These are phyloP conservation scores for Pulveroboletus ravenelii DNA, from an alignment of 768 basidiomycete genomes.

Conservation along the genomic window DNA sequence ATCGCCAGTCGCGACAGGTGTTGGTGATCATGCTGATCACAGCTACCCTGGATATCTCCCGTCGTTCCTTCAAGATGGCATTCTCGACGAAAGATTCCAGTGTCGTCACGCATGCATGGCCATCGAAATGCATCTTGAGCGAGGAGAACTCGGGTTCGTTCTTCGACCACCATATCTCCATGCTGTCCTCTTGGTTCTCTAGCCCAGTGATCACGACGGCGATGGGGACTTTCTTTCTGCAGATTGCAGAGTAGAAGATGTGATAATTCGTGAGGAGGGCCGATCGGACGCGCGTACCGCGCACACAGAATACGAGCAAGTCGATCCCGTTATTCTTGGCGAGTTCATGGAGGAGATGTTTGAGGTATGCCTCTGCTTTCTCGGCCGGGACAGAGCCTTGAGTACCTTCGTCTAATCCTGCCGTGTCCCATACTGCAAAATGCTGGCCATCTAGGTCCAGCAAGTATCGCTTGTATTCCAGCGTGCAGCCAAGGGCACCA, in stretches of 20 bases:
- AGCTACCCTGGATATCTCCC: constrained; percentile 19
- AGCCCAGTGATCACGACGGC: constrained; percentile 39
- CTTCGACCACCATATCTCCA: constrained; percentile 32
- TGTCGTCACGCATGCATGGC: constrained; percentile 33
- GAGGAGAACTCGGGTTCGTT: constrained; percentile 23
- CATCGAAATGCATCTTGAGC: constrained; percentile 25
- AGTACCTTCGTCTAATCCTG: constrained; percentile 29
- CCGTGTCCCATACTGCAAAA: constrained; percentile 32
- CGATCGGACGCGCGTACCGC: constrained; percentile 35
- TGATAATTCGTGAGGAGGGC: constrained; percentile 36
- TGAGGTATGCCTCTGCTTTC: constrained; percentile 29
- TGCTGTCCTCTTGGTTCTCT: constrained; percentile 32
- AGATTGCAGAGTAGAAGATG: constrained; percentile 38
- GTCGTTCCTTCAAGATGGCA: constrained; percentile 13
- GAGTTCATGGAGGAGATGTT: constrained; percentile 33
- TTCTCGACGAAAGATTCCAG: constrained; percentile 14
- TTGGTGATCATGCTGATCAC: constrained; percentile 20
- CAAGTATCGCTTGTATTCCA: constrained; percentile 24
- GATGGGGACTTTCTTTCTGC: constrained; percentile 36
- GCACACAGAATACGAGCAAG: constrained; percentile 39
- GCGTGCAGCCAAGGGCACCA: constrained; percentile 34
- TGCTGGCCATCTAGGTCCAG: constrained; percentile 14
- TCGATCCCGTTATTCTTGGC: constrained; percentile 33
- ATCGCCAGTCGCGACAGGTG: constrained; percentile 20
- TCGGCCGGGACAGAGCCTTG: constrained; percentile 27